Evolutionary conservation across 225 moss, liverwort and hornwort species (phyloP).

Genomic region (Physcomitrium patens): DNA sequence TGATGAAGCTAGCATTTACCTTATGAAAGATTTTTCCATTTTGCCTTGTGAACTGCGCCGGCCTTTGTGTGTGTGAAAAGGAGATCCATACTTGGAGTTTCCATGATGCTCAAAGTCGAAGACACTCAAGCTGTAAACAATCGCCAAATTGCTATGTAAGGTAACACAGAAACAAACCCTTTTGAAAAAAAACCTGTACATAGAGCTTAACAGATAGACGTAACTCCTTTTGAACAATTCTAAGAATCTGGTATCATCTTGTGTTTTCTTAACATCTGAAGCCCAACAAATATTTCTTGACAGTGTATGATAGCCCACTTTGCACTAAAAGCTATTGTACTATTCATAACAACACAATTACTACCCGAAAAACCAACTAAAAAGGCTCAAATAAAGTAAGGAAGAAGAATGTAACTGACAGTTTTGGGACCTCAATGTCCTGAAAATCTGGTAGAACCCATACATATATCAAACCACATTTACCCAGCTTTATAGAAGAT

Average conservation of each 20-base stretch:
- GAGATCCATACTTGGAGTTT: constrained; percentile 98
- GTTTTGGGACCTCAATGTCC: too few species aligned
- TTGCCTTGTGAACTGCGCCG: constrained; percentile 98
- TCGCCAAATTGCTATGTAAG: background rate
- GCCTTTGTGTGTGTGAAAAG: constrained; percentile 94
- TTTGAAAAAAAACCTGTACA: background rate
- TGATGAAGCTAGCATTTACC: constrained; percentile 46
- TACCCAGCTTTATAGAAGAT: background rate
- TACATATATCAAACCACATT: constrained; percentile 2
- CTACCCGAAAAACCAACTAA: too few species aligned
- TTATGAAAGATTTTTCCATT: constrained; percentile 99
- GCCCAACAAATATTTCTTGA: background rate
- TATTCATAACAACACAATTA: too few species aligned
- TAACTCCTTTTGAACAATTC: background rate
- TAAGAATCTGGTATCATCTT: background rate
- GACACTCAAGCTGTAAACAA: constrained; percentile 81
- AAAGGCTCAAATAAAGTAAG: too few species aligned
- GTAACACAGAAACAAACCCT: constrained; percentile 2
- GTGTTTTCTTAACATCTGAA: background rate
- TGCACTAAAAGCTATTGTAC: background rate
- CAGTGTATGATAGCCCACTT: background rate
- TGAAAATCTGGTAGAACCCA: background rate
- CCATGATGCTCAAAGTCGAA: constrained; percentile 98
- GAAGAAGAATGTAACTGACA: too few species aligned
- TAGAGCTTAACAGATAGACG: background rate